phyloP scores from a whole-genome alignment of 106 monocot genomes.

The Acorus calamus region DNA sequence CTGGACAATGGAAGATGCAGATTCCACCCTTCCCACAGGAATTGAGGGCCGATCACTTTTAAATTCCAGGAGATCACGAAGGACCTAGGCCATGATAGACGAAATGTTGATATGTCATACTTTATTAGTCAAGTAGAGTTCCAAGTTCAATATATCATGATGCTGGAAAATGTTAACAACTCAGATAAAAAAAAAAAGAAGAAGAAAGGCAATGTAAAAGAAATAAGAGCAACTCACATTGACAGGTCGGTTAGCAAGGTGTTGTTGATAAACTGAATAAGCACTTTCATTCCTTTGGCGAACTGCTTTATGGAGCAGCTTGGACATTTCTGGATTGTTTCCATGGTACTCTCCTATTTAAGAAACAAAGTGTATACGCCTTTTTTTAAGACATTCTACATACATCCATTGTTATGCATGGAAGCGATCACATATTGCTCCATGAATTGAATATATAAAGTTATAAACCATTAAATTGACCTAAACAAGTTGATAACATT shows the following conservation, averaged over 20 bases:
- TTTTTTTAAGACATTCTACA: too few relatives aligned
- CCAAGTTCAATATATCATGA: too few relatives aligned
- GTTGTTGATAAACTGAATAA: constrained; percentile 86
- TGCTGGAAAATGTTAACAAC: too few relatives aligned
- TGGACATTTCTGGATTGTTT: constrained; percentile 98
- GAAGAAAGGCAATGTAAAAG: too few relatives aligned
- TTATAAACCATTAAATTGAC: background rate
- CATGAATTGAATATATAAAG: constrained; percentile 1
- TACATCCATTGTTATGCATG: too few relatives aligned
- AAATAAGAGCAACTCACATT: constrained; percentile 41
- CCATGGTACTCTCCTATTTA: constrained; percentile 89
- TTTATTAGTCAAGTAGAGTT: too few relatives aligned
- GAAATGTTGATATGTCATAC: too few relatives aligned
- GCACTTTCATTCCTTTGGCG: constrained; percentile 92
- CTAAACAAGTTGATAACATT: background rate
- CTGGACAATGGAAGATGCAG: constrained; percentile 80
- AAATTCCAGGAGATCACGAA: constrained; percentile 88
- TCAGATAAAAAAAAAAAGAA: too few relatives aligned
- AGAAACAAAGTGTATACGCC: too few relatives aligned
- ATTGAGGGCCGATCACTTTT: constrained; percentile 75
- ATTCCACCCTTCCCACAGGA: constrained; percentile 94
- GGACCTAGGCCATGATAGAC: constrained; percentile 34
- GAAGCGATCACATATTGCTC: too few relatives aligned
- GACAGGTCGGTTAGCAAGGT: constrained; percentile 85
- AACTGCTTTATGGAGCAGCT: constrained; percentile 93